Evolutionary conservation across 2,329 filamentous ascomycete species (phyloP), one percentile per base, ranked within the genome.

Genomic region (Cordyceps farinosa): DNA sequence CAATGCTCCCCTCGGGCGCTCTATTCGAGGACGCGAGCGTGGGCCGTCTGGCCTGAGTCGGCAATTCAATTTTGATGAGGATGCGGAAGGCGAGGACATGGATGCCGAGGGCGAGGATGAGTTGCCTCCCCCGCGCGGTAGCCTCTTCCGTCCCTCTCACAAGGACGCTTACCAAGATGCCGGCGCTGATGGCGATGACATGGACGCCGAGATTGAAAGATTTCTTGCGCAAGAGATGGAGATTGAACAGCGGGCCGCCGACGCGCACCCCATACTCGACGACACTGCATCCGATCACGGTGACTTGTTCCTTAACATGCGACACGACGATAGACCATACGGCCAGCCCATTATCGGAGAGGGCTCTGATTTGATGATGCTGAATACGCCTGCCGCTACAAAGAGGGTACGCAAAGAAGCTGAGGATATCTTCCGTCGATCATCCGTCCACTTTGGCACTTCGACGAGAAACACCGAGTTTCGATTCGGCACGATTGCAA

Each of bases 401-500:
- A 77, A 80, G 64, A 80, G 81, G 55, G 78, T 86, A 64, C 78
- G 78, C 58, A 79, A 75, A 63, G 84, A 87, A 72, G 84, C 84
- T 13, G 82, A 86, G 64, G 79, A 79, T 61, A 80, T 86, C 62
- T 83, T 81, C 69, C 81, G 82, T 45, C 80, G 82, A 51, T 85
- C 84, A 3, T 73, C 80, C 17, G 77, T 79, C 64, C 80, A 78
- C 50, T 77, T 80, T 63, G 76, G 70, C 65, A 75, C 67, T 66
- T 74, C 66, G 63, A 69, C 67, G 67, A 78, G 70, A 78, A 84
- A 79, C 66, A 82, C 82, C 54, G 82, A 86, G 9, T 87, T 87
- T 58, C 84, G 86, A 51, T 90, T 92, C 70, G 83, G 87, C 4
- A 79, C 84, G 7, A 86, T 96, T 64, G 90, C 91, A 36, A 90